Conservation (phyloP, 2,329 filamentous ascomycete species). For the Boeremia exigua region DNA sequence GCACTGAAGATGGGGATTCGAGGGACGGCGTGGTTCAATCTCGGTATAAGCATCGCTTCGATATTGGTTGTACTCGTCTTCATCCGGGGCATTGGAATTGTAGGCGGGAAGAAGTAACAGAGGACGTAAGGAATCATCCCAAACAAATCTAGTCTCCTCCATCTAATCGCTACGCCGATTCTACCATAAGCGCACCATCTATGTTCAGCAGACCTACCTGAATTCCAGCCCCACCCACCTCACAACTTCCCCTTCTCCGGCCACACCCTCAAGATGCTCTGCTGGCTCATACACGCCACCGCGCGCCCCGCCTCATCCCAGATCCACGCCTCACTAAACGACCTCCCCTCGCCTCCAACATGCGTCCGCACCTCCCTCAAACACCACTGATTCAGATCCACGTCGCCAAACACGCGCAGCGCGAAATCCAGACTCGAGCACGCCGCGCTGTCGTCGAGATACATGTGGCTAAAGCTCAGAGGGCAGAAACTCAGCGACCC, state of each 20-base stretch:
- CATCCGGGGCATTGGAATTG: constrained; percentile 27
- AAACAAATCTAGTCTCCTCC: too few species aligned
- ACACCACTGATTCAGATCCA: constrained; percentile 54
- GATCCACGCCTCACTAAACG: constrained; percentile 54
- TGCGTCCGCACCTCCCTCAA: constrained; percentile 51
- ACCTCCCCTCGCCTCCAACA: constrained; percentile 51
- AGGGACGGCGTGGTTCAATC: constrained; percentile 50
- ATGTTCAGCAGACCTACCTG: too few species aligned
- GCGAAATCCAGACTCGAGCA: constrained; percentile 60
- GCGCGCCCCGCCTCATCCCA: constrained; percentile 55
- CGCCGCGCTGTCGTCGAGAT: constrained; percentile 53
- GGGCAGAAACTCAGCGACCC: constrained; percentile 54
- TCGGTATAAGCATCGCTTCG: constrained; percentile 45
- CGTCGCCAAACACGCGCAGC: constrained; percentile 50
- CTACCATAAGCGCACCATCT: too few species aligned
- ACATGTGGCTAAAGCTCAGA: constrained; percentile 52
- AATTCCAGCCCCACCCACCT: too few species aligned
- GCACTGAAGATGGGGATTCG: constrained; percentile 48
- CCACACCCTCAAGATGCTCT: constrained; percentile 44
- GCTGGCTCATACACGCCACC: constrained; percentile 58
- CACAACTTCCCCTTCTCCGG: constrained; percentile 23
- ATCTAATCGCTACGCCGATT: too few species aligned
- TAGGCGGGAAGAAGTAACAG: constrained; percentile 21
- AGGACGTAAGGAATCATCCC: too few species aligned
- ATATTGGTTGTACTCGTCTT: constrained; percentile 43